Evolutionary conservation across 768 basidiomycete genomes (phyloP).

Genomic region (Lentinula raphanica): DNA sequence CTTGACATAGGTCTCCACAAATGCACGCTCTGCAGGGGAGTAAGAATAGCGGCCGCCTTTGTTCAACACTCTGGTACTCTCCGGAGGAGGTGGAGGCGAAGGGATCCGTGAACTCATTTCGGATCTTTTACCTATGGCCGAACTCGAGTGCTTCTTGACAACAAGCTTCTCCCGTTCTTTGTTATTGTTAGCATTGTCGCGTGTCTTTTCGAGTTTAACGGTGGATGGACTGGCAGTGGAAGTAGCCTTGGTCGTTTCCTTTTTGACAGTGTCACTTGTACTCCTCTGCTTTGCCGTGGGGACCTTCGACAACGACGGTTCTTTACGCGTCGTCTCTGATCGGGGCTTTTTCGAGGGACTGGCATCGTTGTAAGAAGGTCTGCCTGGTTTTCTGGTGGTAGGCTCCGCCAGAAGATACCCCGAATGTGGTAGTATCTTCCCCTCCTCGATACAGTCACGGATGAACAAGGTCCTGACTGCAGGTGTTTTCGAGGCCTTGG

Average conservation of each 20-base stretch:
- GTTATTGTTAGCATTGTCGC: background rate
- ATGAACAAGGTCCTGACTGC: constrained; percentile 53
- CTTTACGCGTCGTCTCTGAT: background rate
- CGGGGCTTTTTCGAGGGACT: background rate
- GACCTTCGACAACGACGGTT: no score
- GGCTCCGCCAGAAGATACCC: constrained; percentile 38
- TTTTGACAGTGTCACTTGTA: no score
- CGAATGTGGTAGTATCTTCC: constrained; percentile 34
- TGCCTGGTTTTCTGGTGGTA: constrained; percentile 11
- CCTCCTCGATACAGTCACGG: constrained; percentile 41
- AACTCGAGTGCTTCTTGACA: background rate
- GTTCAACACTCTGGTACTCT: constrained; percentile 20
- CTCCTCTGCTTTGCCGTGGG: no score
- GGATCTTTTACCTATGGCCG: background rate
- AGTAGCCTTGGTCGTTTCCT: no score
- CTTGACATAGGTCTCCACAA: constrained; percentile 37
- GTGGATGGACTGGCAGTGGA: constrained; percentile 5
- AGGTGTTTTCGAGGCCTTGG: constrained; percentile 31
- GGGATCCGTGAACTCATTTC: constrained; percentile 7
- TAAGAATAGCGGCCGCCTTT: constrained; percentile 36
- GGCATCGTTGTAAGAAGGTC: constrained; percentile 1
- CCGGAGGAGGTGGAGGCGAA: constrained; percentile 46
- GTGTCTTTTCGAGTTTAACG: constrained; percentile 7
- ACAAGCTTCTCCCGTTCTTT: background rate
- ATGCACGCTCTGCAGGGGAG: constrained; percentile 47